Evolutionary conservation across 257 asterid species (phyloP), one percentile per base, ranked within the genome.

Genomic region (Phtheirospermum japonicum): DNA sequence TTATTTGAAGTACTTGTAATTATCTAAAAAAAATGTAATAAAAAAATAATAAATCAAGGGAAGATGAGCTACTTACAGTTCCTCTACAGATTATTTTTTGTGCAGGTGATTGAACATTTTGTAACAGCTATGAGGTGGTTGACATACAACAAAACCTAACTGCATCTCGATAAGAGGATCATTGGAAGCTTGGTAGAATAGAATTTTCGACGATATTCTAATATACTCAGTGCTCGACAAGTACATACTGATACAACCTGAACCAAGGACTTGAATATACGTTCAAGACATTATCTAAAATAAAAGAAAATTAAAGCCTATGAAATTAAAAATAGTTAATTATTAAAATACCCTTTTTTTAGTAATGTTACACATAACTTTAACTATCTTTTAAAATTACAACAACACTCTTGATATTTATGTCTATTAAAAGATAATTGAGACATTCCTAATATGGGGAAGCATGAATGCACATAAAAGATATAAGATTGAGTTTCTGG

Each of bases 81-180:
- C n/a, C n/a, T n/a, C n/a, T n/a, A n/a, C n/a, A n/a, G n/a, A n/a
- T n/a, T n/a, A n/a, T n/a, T n/a, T n/a, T n/a, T n/a, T n/a, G n/a
- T n/a, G n/a, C 6, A 97, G 99, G 70, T 93, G 89, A n/a, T 71
- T 83, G 64, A 89, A 76, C 96, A 89, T 93, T 67, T 67, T 93
- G 77, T 93, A 93, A 18, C 90, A 96, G 42, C 99, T 97, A 63
- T 93, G 99, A 65, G 99, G 97, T 0, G 99, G 99, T 75, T 93
- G 97, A 97, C 99, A 93, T 31, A 77, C 66, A 39, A 97, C 99
- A 74, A 89, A 93, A 63, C 74, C 70, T 48, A 90, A 69, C 96
- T 85, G 79, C 97, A 65, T 95, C 71, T 79, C 98, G 75, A 63
- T 84, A 86, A 88, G 80, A 23, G 83, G 90, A 80, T 91, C 98